Evolutionary conservation across 768 basidiomycete genomes (phyloP), one percentile per base, ranked within the genome.

Genomic region (Gelatoporia subvermispora): DNA sequence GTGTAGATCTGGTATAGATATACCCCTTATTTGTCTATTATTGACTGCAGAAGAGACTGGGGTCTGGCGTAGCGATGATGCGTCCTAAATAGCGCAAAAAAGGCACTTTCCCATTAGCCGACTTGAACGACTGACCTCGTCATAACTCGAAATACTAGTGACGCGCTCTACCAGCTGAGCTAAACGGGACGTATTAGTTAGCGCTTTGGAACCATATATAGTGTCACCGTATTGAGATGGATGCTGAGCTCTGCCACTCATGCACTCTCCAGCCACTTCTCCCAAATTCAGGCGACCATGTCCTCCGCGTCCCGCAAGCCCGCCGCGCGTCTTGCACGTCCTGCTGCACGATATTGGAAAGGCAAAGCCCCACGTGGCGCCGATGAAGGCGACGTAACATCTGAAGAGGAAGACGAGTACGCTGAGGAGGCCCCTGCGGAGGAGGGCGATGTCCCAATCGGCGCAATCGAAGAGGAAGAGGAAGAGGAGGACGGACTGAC

Each of bases 261-360:
- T n/a, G n/a, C n/a, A n/a, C n/a, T n/a, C n/a, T n/a, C n/a, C n/a
- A n/a, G n/a, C n/a, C n/a, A n/a, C n/a, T n/a, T n/a, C n/a, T 31
- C 5, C 13, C 28, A 31, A 7, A 7, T 13, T 31, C 28, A 31
- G 28, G 28, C 18, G 22, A 35, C 24, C 11, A 54, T 54, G 53
- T 54, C 54, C 18, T n/a, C 60, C 10, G 53, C 51, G 1, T 43
- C 66, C 16, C 76, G 82, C 51, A 91, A 91, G 57, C 78, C 81
- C 51, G 88, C 88, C 8, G 80, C 85, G 18, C 81, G 88, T n/a
- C 75, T 82, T 7, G 77, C 89, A n/a, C 72, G 76, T 44, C 89
- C 93, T 4, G 90, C 81, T 2, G 85, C 80, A 5, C 85, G 93
- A 2, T 94, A 95, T 66, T 89, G 90, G 83, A 88, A 87, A 57